These are phyloP conservation scores for Lactarius akahatsu DNA, from an alignment of 768 basidiomycete species.

Conservation along the genomic window DNA sequence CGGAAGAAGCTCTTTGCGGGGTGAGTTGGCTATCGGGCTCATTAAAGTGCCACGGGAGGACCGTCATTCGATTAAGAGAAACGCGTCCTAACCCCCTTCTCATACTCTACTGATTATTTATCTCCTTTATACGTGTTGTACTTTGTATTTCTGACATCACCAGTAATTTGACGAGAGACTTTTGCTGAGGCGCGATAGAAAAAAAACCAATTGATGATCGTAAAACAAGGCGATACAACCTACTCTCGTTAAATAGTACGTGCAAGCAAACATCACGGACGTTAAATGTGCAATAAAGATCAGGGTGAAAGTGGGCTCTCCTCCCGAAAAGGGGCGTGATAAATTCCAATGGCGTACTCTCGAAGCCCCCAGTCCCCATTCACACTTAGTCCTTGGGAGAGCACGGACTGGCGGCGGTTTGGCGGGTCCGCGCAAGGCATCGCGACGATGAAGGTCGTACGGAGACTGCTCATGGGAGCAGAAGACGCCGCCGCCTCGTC, in stretches of 20 bases:
- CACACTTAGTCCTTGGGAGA: constrained; percentile 4
- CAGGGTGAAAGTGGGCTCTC: neutral
- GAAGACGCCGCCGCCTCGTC: neutral
- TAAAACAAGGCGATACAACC: neutral
- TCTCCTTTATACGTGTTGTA: neutral
- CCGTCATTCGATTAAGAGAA: neutral
- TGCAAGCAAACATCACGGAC: neutral
- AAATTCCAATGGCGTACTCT: constrained; percentile 24
- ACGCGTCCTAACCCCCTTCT: neutral
- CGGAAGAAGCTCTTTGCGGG: neutral
- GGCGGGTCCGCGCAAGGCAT: constrained; percentile 18
- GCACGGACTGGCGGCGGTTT: constrained; percentile 11
- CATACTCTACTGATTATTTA: neutral
- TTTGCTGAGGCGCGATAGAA: neutral
- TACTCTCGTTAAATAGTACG: neutral
- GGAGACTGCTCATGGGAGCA: neutral
- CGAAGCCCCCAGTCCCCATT: constrained; percentile 14
- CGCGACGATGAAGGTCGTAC: constrained; percentile 22
- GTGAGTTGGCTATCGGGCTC: constrained; percentile 22
- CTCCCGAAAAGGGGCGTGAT: constrained; percentile 24
- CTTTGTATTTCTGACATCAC: constrained; percentile 1
- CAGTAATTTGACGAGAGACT: neutral
- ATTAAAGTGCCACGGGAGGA: constrained; percentile 20
- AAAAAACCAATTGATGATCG: neutral
- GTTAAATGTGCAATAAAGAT: neutral